Percentiles rank a stretch among this genome's conserved stretches.
Conservation (phyloP, 371 early-diverging fungal genomes). For the Lichtheimia ramosa region DNA sequence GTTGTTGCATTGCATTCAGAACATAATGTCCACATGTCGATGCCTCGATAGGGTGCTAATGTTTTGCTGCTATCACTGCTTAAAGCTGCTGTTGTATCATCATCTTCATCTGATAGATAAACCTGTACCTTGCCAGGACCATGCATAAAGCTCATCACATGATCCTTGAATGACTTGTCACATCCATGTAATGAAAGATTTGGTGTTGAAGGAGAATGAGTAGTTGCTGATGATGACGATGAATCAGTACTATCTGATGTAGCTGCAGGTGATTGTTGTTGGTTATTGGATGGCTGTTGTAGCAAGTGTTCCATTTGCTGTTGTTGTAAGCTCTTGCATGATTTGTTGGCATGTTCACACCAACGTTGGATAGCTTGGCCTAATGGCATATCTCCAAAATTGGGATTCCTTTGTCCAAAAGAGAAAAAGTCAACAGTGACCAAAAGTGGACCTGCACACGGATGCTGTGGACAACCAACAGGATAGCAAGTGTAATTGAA, state of each 20-base stretch:
- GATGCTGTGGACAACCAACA: slow-evolving; percentile 51
- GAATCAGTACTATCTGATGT: not conserved
- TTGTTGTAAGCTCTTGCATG: slow-evolving; percentile 26
- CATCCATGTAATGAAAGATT: slow-evolving; percentile 3
- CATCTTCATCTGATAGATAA: slow-evolving; percentile 16
- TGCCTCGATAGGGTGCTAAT: not conserved
- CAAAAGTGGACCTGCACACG: slow-evolving; percentile 58
- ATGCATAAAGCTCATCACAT: slow-evolving; percentile 35
- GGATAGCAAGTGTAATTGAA: slow-evolving; percentile 54
- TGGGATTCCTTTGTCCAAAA: slow-evolving; percentile 9
- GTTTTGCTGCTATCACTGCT: not conserved
- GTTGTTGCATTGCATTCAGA: slow-evolving; percentile 44
- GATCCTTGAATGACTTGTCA: not conserved
- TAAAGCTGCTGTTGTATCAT: slow-evolving; percentile 23
- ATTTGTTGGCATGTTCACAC: slow-evolving; percentile 34
- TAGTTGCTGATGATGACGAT: not conserved
- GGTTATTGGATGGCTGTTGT: not conserved
- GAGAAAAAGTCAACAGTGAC: slow-evolving; percentile 57
- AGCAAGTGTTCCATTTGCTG: not conserved
- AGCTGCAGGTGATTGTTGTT: not conserved
- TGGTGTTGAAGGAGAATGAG: slow-evolving; percentile 16
- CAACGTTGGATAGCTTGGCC: slow-evolving; percentile 54
- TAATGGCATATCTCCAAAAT: slow-evolving; percentile 49
- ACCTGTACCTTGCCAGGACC: slow-evolving; percentile 51
- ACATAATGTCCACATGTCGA: slow-evolving; percentile 54